Base-by-base conservation (phyloP, 768 basidiomycete genomes). In the Chiua virens region DNA sequence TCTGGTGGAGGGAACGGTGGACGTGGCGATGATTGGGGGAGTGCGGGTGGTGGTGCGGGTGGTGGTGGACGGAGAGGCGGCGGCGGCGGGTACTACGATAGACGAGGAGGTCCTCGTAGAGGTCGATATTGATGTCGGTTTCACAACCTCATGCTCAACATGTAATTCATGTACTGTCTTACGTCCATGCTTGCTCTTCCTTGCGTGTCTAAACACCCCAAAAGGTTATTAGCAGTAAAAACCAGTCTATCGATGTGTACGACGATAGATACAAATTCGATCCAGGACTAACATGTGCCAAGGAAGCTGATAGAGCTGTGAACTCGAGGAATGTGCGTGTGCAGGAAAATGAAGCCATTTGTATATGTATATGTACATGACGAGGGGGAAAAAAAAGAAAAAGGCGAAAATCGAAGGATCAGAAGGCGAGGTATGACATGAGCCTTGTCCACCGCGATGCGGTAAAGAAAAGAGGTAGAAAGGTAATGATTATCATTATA, bases 1-100 rank as follows among this genome's bases (percentile, higher is more conserved):
- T 67, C 73, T 4, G 61, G 61, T 4, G 70, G 64, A 1, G 73
- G 71, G 0, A 53, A 50, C 0, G 65, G 65, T 5, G 64, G 64
- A 34, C 58, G 65, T 18, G 64, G 52, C 30, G 75, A 76, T 18
- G 75, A 76, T 0, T 74, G 74, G 63, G 69, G 66, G 45, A 56
- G 69, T 37, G n/a, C n/a, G n/a, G n/a, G n/a, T n/a, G 63, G 67
- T 37, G 64, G 69, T 39, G 67, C 69, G 27, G 61, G 66, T 14
- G 71, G 68, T 15, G 32, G 14, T 7, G 32, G 39, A 63, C 66
- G 11, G 64, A 70, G 23, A 62, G 62, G 35, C 56, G 73, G 22
- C 58, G 67, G 74, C 22, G 68, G 72, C n/a, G 72, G 72, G 23
- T 53, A 60, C 45, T 20, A 64, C 13, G 67, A 66, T 28, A 50